Conservation (phyloP, 169 alveolate species). For the Plasmodium malariae region DNA sequence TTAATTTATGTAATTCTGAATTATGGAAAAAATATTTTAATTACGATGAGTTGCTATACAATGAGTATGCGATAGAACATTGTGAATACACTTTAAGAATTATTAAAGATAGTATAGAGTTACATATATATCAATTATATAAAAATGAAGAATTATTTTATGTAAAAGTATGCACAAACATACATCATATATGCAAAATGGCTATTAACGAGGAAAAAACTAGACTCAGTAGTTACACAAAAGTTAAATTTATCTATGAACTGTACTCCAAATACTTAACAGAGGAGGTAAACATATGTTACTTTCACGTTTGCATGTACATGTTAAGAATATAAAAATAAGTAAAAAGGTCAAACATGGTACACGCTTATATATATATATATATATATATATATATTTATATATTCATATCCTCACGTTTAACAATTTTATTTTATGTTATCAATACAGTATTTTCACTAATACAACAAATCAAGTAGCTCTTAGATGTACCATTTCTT, state of each 20-base stretch:
- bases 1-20: slow-evolving; percentile 20
- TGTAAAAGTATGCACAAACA: slow-evolving; percentile 8
- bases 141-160: slow-evolving; percentile 28
- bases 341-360: too few species aligned
- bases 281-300: neutral
- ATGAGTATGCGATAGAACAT: slow-evolving; percentile 15
- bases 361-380: neutral
- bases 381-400: neutral
- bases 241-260: slow-evolving; percentile 13
- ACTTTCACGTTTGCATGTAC: neutral
- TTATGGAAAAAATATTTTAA: slow-evolving; percentile 52
- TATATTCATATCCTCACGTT: neutral
- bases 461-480: too few species aligned
- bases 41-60: slow-evolving; percentile 32
- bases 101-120: slow-evolving; percentile 30
- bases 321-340: neutral
- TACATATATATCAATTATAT: slow-evolving; percentile 29
- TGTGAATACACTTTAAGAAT: slow-evolving; percentile 9
- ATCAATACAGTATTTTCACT: too few species aligned
- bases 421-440: too few species aligned
- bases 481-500: too few species aligned
- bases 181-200: slow-evolving; percentile 33
- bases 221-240: neutral
- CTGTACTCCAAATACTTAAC: slow-evolving; percentile 35
- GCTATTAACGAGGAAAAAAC: slow-evolving; percentile 42